Base-by-base conservation (phyloP, 176 grass and related monocot species). In the Phoenix dactylifera region DNA sequence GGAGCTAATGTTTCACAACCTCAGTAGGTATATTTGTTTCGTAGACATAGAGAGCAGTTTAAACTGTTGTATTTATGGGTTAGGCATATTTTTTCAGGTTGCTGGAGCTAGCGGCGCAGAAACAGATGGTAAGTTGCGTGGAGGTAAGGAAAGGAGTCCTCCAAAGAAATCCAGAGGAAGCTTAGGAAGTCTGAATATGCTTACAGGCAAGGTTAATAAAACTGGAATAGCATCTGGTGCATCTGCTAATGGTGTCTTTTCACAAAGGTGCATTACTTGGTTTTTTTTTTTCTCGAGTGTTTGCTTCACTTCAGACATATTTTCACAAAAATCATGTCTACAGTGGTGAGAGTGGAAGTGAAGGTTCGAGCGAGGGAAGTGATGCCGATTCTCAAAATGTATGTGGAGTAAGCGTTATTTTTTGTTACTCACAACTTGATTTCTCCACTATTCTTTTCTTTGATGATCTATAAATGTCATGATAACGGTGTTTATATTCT, bases 371-470 rank as follows among this genome's bases (percentile, higher is more conserved):
- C 66, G 67, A 79, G 68, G 76, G 72, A 67, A 80, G 82, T 76
- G 79, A 76, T 58, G 67, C 82, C 51, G 59, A 85, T 80, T 85
- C 82, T 7, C 75, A 85, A 80, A 85, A 77, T 80, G 82, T 85
- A 80, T 35, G 76, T n/a, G 4, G 63, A 44, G 9, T 12, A 44
- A 44, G 35, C 9, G 0, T 44, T 44, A 14, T 44, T 44, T 44
- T 12, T 44, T 44, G 35, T 44, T 44, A 44, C 35, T 44, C 10
- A 14, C 12, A 10, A 44, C 35, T 44, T 44, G 35, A 44, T 44
- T 44, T 44, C 28, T 68, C 30, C 18, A 62, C 57, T 52, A 22
- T 60, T 39, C 51, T 68, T 12, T 49, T 14, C 48, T 56, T 57
- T 63, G 23, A 63, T 28, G 10, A 53, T 59, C 67, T 67, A 58